Conservation (phyloP, 225 moss, liverwort and hornwort genomes). For the Sphagnum contortum region DNA sequence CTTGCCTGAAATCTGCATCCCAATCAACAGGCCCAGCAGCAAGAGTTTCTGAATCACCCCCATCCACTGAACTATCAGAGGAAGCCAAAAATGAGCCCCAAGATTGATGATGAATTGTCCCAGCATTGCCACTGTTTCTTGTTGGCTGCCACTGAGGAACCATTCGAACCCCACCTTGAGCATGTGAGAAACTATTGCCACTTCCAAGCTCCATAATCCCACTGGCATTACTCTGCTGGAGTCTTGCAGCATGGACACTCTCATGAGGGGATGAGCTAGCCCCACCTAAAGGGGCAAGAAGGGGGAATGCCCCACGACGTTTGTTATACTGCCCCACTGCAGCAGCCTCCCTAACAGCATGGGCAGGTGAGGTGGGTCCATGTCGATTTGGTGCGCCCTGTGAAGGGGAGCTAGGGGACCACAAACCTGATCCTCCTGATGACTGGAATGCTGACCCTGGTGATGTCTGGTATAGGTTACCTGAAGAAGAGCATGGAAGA, state of each 20-base stretch:
- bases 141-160: constrained; percentile 25
- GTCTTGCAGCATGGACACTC: constrained; percentile 19
- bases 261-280: constrained; percentile 21
- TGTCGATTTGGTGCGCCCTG: constrained; percentile 33
- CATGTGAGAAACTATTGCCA: constrained; percentile 10
- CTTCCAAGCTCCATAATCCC: constrained; percentile 23
- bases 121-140: constrained; percentile 16
- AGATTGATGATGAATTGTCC: constrained; percentile 24
- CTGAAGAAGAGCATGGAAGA: constrained; percentile 8
- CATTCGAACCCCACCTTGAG: constrained; percentile 21
- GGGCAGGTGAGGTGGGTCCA: constrained; percentile 32
- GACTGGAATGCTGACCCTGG: constrained; percentile 31
- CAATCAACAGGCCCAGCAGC: constrained; percentile 35
- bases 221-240: constrained; percentile 40
- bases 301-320: constrained; percentile 29
- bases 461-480: constrained; percentile 28
- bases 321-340: constrained; percentile 17
- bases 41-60: constrained; percentile 26
- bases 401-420: constrained; percentile 26
- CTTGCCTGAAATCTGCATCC: constrained; percentile 47
- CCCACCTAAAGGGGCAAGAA: constrained; percentile 16
- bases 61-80: constrained; percentile 39
- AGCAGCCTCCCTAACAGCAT: constrained; percentile 23
- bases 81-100: constrained; percentile 23
- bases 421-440: constrained; percentile 35